Conservation (phyloP, 1,284 basidiomycete genomes). For the Marasmius oreades region DNA sequence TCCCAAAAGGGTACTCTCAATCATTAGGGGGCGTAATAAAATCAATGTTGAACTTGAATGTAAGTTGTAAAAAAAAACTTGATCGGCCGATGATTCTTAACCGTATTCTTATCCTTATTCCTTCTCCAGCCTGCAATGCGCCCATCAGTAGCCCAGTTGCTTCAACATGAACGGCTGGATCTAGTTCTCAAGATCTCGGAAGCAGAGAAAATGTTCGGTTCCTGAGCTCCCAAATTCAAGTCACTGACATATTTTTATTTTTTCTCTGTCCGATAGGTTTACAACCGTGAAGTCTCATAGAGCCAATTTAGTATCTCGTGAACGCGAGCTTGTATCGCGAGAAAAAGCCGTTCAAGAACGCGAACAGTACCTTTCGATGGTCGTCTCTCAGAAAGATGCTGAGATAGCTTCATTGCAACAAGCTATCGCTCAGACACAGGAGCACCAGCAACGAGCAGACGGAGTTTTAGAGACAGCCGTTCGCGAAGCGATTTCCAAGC, state of each 20-base stretch:
- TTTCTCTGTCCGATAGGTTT: constrained; percentile 38
- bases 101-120: too few species aligned
- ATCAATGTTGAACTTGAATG: constrained; percentile 84
- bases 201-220: constrained; percentile 70
- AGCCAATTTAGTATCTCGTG: constrained; percentile 48
- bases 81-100: too few species aligned
- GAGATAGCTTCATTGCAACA: constrained; percentile 53
- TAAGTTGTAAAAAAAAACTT: constrained; percentile 36
- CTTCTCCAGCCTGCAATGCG: constrained; percentile 70
- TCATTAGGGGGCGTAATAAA: constrained; percentile 73
- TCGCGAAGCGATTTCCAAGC: constrained; percentile 55
- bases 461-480: constrained; percentile 48
- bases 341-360: constrained; percentile 53
- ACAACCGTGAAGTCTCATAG: constrained; percentile 61
- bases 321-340: constrained; percentile 62
- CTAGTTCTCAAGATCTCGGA: constrained; percentile 73
- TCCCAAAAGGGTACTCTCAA: constrained; percentile 80
- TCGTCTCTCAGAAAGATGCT: constrained; percentile 53
- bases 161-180: constrained; percentile 74
- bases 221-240: constrained; percentile 1
- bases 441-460: constrained; percentile 32
- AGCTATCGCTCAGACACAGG: constrained; percentile 35
- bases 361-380: constrained; percentile 44
- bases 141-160: constrained; percentile 74
- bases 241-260: not conserved